These are phyloP conservation scores for Oryza meyeriana DNA, from an alignment of 176 grass and related monocot genomes.

Conservation along the genomic window DNA sequence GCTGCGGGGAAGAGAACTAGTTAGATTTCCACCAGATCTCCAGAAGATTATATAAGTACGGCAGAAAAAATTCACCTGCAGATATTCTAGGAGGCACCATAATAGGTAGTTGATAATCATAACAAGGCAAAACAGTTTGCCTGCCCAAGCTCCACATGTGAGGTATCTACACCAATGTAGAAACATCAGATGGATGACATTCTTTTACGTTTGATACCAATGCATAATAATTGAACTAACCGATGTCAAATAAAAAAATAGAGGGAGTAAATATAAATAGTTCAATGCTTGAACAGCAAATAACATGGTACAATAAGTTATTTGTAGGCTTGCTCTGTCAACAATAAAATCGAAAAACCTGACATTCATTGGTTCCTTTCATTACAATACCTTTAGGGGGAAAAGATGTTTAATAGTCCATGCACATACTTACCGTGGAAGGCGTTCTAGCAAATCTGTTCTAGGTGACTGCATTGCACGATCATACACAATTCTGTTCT, in stretches of 20 bases:
- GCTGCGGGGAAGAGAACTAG: conserved; percentile 38
- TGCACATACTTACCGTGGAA: conserved; percentile 61
- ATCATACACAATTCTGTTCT: conserved; percentile 90
- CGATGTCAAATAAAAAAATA: too few relatives aligned
- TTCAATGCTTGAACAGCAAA: not conserved
- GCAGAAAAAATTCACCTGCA: conserved; percentile 59
- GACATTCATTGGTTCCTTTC: not conserved
- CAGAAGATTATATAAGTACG: not conserved
- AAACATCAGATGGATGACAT: conserved; percentile 20
- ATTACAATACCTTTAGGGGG: conserved; percentile 3
- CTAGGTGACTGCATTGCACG: conserved; percentile 54
- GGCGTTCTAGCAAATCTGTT: conserved; percentile 61
- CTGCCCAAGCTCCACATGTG: conserved; percentile 80
- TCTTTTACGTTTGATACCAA: not conserved
- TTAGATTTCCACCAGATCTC: conserved; percentile 7
- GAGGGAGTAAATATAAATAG: not conserved
- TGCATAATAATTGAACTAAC: not conserved
- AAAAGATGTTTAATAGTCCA: conserved; percentile 1
- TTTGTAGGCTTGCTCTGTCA: too few relatives aligned
- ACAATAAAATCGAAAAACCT: not conserved
- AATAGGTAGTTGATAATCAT: conserved; percentile 83
- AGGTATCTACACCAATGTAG: conserved; percentile 53
- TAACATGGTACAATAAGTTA: too few relatives aligned
- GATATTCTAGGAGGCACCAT: conserved; percentile 65
- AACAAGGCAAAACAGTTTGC: conserved; percentile 81